phyloP scores from a whole-genome alignment of 768 basidiomycete genomes.

The Boletellus ananas region DNA sequence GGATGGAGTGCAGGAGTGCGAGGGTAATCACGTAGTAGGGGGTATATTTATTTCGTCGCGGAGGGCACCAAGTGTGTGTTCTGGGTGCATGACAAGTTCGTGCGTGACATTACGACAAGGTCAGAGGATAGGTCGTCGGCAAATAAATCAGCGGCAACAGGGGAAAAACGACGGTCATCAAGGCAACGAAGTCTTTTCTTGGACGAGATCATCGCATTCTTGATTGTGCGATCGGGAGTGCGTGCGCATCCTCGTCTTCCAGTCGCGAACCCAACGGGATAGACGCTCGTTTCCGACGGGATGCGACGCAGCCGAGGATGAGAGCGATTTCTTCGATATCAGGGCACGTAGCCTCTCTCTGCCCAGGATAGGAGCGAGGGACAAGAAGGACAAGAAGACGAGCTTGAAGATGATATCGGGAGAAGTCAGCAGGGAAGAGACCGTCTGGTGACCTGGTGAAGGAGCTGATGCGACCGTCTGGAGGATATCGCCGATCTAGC shows the following conservation, averaged over 20 bases:
- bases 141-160: slow-evolving; percentile 20
- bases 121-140: slow-evolving; percentile 11
- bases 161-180: slow-evolving; percentile 18
- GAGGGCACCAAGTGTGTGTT: slow-evolving; percentile 12
- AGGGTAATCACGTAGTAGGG: slow-evolving; percentile 33
- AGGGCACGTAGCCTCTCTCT: slow-evolving; percentile 61
- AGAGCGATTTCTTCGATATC: slow-evolving; percentile 37
- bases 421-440: slow-evolving; percentile 81
- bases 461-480: slow-evolving; percentile 77
- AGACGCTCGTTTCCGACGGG: slow-evolving; percentile 34
- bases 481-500: slow-evolving; percentile 80
- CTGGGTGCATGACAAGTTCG: slow-evolving; percentile 17
- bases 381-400: slow-evolving; percentile 75
- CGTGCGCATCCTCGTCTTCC: slow-evolving; percentile 57
- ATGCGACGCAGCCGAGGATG: slow-evolving; percentile 18
- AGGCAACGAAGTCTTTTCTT: slow-evolving; percentile 46
- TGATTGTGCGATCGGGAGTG: slow-evolving; percentile 49
- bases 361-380: slow-evolving; percentile 82
- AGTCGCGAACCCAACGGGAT: slow-evolving; percentile 61
- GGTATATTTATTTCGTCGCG: slow-evolving; percentile 29
- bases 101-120: slow-evolving; percentile 21
- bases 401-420: slow-evolving; percentile 84
- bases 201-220: slow-evolving; percentile 48
- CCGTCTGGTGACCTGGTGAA: slow-evolving; percentile 66
- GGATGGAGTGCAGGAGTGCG: slow-evolving; percentile 13